phyloP scores from a whole-genome alignment of 2,329 filamentous ascomycete genomes.

The Claviceps digitariae region DNA sequence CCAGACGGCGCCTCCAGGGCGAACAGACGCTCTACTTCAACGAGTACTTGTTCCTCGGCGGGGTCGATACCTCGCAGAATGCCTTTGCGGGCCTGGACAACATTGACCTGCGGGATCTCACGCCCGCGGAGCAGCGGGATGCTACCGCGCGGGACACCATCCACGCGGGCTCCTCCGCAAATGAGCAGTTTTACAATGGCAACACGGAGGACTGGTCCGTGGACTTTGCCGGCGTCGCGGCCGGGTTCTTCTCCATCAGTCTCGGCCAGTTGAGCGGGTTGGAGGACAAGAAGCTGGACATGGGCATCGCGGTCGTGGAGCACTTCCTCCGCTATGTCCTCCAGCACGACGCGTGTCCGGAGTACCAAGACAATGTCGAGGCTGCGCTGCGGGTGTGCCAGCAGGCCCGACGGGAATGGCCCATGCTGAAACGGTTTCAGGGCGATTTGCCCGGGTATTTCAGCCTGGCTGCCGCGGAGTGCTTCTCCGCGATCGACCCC shows the following conservation, averaged over 20 bases:
- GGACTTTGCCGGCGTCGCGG: conserved; percentile 66
- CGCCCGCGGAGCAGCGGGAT: conserved; percentile 46
- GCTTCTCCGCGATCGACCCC: conserved; percentile 38
- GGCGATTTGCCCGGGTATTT: conserved; percentile 58
- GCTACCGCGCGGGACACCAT: conserved; percentile 51
- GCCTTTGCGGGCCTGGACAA: conserved; percentile 49
- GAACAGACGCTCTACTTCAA: conserved; percentile 53
- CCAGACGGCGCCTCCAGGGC: conserved; percentile 58
- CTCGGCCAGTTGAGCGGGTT: conserved; percentile 44
- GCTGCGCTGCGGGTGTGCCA: conserved; percentile 54
- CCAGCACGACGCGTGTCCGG: conserved; percentile 73
- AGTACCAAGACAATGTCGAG: conserved; percentile 55
- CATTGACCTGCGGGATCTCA: conserved; percentile 40
- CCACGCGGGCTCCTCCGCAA: conserved; percentile 29
- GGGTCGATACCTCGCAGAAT: conserved; percentile 47
- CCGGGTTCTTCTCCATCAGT: conserved; percentile 58
- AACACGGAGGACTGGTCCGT: conserved; percentile 52
- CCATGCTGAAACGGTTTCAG: conserved; percentile 38
- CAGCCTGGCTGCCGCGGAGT: conserved; percentile 58
- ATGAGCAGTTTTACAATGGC: conserved; percentile 35
- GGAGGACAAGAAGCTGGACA: conserved; percentile 38
- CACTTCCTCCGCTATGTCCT: conserved; percentile 86
- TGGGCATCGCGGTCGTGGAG: conserved; percentile 52
- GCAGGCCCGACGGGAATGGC: conserved; percentile 52
- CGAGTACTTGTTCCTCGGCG: conserved; percentile 72